These are phyloP conservation scores for Spathaspora arborariae DNA, from an alignment of 805 yeast species.

Conservation along the genomic window DNA sequence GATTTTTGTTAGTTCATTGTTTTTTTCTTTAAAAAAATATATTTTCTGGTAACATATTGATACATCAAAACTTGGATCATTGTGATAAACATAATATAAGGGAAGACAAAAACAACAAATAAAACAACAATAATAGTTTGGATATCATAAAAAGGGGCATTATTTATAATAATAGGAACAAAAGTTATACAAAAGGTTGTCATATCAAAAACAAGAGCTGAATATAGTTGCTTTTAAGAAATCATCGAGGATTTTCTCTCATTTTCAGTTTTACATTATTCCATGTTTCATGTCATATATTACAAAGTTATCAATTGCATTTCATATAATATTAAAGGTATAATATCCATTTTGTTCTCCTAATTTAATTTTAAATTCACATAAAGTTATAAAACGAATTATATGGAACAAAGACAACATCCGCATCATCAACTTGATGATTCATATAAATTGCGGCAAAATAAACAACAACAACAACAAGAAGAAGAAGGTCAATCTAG, in stretches of 20 bases:
- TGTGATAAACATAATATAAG: not conserved
- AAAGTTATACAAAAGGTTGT: too few species aligned
- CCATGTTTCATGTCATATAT: not conserved
- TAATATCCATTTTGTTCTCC: not conserved
- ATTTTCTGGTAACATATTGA: not conserved
- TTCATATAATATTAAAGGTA: not conserved
- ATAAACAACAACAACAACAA: conserved; percentile 1
- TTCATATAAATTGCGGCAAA: not conserved
- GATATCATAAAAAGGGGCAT: too few species aligned
- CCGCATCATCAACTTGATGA: not conserved
- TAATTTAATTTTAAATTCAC: not conserved
- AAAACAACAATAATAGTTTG: not conserved
- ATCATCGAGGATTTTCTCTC: not conserved
- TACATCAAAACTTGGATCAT: not conserved
- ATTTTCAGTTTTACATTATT: not conserved
- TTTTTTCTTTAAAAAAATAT: too few species aligned
- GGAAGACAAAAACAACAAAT: not conserved
- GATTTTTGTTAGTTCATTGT: not conserved
- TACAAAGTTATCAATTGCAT: not conserved
- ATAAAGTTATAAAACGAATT: not conserved
- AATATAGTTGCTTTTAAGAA: not conserved
- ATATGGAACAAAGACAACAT: conserved; percentile 1
- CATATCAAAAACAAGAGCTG: not conserved
- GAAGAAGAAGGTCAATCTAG: not conserved
- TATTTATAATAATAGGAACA: too few species aligned